Evolutionary conservation across 345 rosid genomes (phyloP).

Genomic region (Heritiera fomes): DNA sequence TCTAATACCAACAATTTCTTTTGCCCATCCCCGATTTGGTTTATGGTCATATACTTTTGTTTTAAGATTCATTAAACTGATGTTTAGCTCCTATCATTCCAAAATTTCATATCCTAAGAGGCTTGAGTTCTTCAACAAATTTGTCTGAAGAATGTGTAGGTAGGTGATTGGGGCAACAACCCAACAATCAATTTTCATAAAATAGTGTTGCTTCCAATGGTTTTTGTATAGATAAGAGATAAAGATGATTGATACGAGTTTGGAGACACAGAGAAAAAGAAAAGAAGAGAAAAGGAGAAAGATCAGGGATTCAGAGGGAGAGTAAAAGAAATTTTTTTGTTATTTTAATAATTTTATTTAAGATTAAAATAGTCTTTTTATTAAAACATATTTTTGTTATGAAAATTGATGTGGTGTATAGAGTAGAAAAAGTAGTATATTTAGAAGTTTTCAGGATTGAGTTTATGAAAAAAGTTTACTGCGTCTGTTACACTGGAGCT

Average conservation of each 20-base stretch:
- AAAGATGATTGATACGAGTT: not conserved
- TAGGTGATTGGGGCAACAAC: constrained; percentile 19
- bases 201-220: not conserved
- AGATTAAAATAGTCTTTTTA: no score
- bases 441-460: no score
- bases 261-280: not conserved
- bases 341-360: no score
- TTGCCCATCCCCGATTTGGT: not conserved
- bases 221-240: not conserved
- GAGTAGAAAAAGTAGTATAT: no score
- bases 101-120: constrained; percentile 32
- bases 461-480: no score
- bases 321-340: no score
- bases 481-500: no score
- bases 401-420: no score
- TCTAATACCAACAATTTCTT: not conserved
- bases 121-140: constrained; percentile 36
- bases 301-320: no score
- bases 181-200: constrained; percentile 13
- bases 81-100: constrained; percentile 7
- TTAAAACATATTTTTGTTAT: no score
- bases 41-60: constrained; percentile 1
- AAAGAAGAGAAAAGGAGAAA: no score
- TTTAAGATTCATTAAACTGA: not conserved
- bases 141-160: constrained; percentile 31